phyloP scores from a whole-genome alignment of 768 basidiomycete species.

The Solioccasus polychromus region DNA sequence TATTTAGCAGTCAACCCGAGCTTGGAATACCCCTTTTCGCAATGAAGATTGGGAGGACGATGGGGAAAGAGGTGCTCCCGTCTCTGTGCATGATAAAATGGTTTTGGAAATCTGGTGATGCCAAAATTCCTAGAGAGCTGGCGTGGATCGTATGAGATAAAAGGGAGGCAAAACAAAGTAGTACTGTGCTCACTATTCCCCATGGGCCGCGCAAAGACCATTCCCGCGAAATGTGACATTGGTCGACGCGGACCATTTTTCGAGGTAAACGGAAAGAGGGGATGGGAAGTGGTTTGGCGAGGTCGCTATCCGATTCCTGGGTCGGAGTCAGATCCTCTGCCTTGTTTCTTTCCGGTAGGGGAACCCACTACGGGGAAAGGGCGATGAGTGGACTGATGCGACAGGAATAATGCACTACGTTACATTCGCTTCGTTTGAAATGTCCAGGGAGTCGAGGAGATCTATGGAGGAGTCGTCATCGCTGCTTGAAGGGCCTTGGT shows the following conservation, averaged over 20 bases:
- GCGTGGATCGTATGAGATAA: neutral
- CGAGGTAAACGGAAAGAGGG: conserved; percentile 13
- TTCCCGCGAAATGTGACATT: conserved; percentile 16
- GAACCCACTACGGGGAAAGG: conserved; percentile 21
- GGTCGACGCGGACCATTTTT: conserved; percentile 18
- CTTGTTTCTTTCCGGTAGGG: conserved; percentile 25
- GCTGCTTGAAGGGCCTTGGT: neutral
- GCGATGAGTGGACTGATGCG: conserved; percentile 1
- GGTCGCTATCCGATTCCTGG: conserved; percentile 1
- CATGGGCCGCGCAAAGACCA: conserved; percentile 15
- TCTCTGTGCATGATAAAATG: conserved; percentile 21
- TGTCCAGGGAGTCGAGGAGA: conserved; percentile 26
- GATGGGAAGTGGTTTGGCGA: neutral
- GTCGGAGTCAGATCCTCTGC: conserved; percentile 31
- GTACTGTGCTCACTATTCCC: conserved; percentile 19
- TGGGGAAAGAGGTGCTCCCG: conserved; percentile 16
- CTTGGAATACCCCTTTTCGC: conserved; percentile 24
- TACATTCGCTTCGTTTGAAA: conserved; percentile 32
- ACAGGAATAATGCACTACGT: neutral
- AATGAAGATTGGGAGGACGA: conserved; percentile 24
- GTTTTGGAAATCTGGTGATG: conserved; percentile 20
- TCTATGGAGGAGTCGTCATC: conserved; percentile 25
- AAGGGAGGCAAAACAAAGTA: too few species aligned
- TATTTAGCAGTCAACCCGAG: conserved; percentile 31
- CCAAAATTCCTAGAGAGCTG: conserved; percentile 16